A percentile compares a stretch with the other conserved stretches of the same genome.
Evolutionary conservation across 345 rosid species (phyloP).

Genomic region (Hypericum perforatum): DNA sequence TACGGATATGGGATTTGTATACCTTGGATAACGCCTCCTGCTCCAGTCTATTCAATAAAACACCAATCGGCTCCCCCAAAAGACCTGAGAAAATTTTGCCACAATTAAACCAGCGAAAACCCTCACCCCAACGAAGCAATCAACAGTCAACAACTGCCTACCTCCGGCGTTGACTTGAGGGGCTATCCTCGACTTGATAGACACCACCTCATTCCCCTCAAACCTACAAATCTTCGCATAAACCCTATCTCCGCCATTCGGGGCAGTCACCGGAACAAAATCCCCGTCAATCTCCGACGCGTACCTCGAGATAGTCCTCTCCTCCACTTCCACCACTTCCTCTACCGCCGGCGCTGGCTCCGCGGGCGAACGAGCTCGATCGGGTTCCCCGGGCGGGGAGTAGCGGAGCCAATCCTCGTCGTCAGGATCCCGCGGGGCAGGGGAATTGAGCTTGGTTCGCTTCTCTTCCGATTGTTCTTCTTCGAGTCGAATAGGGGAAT

Average conservation of each 20-base stretch:
- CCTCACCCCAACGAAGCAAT: no score
- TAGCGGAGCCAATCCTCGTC: constrained; percentile 62
- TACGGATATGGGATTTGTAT: no score
- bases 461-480: constrained; percentile 31
- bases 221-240: constrained; percentile 59
- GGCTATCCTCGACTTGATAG: no score
- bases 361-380: constrained; percentile 10
- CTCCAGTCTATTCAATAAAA: constrained; percentile 59
- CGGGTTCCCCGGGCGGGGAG: constrained; percentile 33
- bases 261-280: constrained; percentile 72
- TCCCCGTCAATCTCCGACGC: constrained; percentile 76
- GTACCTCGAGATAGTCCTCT: constrained; percentile 49
- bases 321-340: constrained; percentile 23
- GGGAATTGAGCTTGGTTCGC: constrained; percentile 33
- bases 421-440: constrained; percentile 8
- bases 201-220: constrained; percentile 18
- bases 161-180: no score
- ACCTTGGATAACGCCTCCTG: constrained; percentile 77
- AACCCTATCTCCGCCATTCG: constrained; percentile 77
- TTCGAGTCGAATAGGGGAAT: constrained; percentile 16
- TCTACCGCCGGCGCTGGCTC: constrained; percentile 3
- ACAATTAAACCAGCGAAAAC: background rate
- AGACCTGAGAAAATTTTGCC: constrained; percentile 41
- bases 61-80: constrained; percentile 45
- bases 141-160: no score